A percentile compares a stretch with the other conserved stretches of the same genome.
These are phyloP conservation scores for Neltuma alba DNA, from an alignment of 306 rosid genomes.

Conservation along the genomic window DNA sequence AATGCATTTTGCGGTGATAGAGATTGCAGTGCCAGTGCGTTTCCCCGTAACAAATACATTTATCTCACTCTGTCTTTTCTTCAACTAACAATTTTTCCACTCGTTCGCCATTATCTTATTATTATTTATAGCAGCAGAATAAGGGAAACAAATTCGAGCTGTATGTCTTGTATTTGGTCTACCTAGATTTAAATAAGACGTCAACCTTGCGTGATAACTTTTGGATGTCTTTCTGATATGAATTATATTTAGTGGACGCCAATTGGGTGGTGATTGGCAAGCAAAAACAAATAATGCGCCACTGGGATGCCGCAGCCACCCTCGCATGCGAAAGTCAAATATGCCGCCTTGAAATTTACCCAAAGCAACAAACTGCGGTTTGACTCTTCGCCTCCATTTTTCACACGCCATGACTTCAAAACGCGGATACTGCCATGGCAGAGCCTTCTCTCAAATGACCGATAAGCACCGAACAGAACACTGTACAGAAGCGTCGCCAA, in stretches of 20 bases:
- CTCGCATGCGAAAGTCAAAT: neutral
- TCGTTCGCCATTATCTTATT: neutral
- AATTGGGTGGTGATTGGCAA: neutral
- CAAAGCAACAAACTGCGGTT: neutral
- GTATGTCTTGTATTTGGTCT: neutral
- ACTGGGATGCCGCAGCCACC: neutral
- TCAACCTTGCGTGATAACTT: neutral
- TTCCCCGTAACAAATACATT: neutral
- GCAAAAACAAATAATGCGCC: neutral
- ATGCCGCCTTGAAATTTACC: neutral
- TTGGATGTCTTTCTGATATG: neutral
- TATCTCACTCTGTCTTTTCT: neutral
- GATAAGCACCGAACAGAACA: neutral
- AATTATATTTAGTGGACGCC: neutral
- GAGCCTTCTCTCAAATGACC: conserved; percentile 9
- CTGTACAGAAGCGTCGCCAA: neutral
- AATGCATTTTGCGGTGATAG: neutral
- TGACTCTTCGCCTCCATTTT: conserved; percentile 1
- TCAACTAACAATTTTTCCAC: neutral
- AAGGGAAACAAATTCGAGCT: neutral
- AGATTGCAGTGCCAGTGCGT: neutral
- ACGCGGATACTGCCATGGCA: neutral
- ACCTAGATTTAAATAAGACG: neutral
- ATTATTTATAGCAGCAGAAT: neutral
- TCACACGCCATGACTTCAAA: neutral